Percentiles rank a stretch among this genome's conserved stretches.
These are phyloP conservation scores for Neoconidiobolus thromboides DNA, from an alignment of 371 early-diverging fungal genomes.

Conservation along the genomic window DNA sequence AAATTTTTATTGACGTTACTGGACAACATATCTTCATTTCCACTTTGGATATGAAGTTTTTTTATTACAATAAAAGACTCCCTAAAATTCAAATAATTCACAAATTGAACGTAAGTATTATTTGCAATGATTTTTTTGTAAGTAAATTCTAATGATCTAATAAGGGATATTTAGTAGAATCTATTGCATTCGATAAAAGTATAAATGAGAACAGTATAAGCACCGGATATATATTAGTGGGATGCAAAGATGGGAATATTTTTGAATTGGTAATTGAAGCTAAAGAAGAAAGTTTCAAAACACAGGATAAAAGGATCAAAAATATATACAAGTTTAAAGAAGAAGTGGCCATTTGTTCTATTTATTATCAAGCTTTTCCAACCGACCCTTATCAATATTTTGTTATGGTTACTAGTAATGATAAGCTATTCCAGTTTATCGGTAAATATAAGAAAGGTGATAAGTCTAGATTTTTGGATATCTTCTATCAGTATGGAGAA, in stretches of 20 bases:
- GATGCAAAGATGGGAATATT: slow-evolving; percentile 59
- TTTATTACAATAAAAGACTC: slow-evolving; percentile 62
- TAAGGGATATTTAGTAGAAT: slow-evolving; percentile 56
- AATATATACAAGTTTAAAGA: slow-evolving; percentile 22
- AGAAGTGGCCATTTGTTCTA: slow-evolving; percentile 51
- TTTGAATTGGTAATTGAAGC: slow-evolving; percentile 73
- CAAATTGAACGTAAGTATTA: slow-evolving; percentile 30
- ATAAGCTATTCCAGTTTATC: slow-evolving; percentile 67
- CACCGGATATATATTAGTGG: slow-evolving; percentile 54
- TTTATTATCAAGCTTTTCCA: slow-evolving; percentile 61
- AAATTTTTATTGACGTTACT: slow-evolving; percentile 65
- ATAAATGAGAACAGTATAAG: slow-evolving; percentile 18
- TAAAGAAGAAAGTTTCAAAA: slow-evolving; percentile 58
- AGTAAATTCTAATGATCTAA: background rate
- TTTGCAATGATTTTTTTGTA: background rate
- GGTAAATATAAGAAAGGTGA: slow-evolving; percentile 16
- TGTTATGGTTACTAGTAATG: slow-evolving; percentile 55
- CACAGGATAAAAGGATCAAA: slow-evolving; percentile 52
- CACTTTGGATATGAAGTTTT: slow-evolving; percentile 70
- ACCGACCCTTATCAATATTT: slow-evolving; percentile 46
- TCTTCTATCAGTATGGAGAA: background rate
- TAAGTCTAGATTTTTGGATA: background rate
- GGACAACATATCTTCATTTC: slow-evolving; percentile 72
- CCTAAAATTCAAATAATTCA: slow-evolving; percentile 43
- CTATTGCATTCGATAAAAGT: slow-evolving; percentile 73